These are phyloP conservation scores for Platismatia glauca DNA, from an alignment of 495 filamentous ascomycete genomes.

Conservation along the genomic window DNA sequence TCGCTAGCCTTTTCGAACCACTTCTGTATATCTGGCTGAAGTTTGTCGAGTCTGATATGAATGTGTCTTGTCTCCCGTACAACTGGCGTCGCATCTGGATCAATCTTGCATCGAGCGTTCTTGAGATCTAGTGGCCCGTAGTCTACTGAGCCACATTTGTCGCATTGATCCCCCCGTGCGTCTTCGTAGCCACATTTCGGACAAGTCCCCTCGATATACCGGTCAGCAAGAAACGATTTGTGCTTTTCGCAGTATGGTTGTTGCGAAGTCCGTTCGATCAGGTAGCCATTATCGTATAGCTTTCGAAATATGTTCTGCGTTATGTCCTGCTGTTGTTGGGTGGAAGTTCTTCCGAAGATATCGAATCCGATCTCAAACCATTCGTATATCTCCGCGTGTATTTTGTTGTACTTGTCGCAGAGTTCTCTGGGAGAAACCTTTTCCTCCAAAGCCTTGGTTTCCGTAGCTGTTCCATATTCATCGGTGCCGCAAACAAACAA, in stretches of 20 bases:
- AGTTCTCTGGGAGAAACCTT: conserved; percentile 61
- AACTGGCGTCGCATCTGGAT: conserved; percentile 62
- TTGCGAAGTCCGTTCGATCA: conserved; percentile 64
- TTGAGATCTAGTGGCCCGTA: conserved; percentile 65
- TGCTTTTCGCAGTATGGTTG: conserved; percentile 87
- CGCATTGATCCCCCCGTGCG: conserved; percentile 80
- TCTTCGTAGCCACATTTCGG: conserved; percentile 70
- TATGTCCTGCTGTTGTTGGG: conserved; percentile 73
- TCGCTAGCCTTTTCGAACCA: conserved; percentile 55
- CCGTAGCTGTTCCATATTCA: conserved; percentile 82
- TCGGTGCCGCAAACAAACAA: conserved; percentile 52
- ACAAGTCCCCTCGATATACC: conserved; percentile 88
- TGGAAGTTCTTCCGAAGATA: conserved; percentile 76
- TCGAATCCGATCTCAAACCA: conserved; percentile 86
- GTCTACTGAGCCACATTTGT: conserved; percentile 61
- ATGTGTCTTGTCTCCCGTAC: conserved; percentile 62
- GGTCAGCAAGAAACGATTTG: conserved; percentile 78
- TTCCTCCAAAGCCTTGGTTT: conserved; percentile 66
- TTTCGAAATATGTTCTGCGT: conserved; percentile 76
- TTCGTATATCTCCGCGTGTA: conserved; percentile 77
- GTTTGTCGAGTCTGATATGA: conserved; percentile 70
- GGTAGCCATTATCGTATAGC: conserved; percentile 68
- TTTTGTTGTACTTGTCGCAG: conserved; percentile 76
- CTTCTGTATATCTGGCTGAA: conserved; percentile 60
- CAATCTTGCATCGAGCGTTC: conserved; percentile 66